Percentiles rank a stretch among this genome's conserved stretches.
Evolutionary conservation across 106 monocot species (phyloP).

Genomic region (Hemerocallis citrina): DNA sequence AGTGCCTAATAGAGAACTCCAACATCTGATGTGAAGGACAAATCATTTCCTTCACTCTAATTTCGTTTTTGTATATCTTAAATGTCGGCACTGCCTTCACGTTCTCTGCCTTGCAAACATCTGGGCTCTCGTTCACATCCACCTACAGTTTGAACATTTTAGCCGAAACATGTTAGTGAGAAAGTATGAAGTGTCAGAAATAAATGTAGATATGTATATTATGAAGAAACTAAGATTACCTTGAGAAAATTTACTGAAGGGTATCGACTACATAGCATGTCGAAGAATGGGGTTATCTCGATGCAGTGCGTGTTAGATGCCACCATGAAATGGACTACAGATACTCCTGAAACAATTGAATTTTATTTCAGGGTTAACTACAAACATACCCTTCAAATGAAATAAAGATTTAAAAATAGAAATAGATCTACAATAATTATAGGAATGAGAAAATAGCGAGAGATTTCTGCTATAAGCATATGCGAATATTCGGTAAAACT

Average conservation of each 20-base stretch:
- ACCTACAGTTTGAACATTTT: slow-evolving; percentile 1
- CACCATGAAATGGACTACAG: slow-evolving; percentile 47
- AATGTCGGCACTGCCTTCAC: slow-evolving; percentile 10
- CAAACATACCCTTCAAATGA: background rate
- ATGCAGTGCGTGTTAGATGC: slow-evolving; percentile 27
- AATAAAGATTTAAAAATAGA: background rate
- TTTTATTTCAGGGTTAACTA: background rate
- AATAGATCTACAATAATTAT: no score
- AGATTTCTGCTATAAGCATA: background rate
- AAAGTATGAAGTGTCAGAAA: no score
- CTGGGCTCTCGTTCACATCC: slow-evolving; percentile 6
- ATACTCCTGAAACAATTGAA: slow-evolving; percentile 34
- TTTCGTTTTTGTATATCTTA: slow-evolving; percentile 16
- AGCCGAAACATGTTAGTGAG: no score
- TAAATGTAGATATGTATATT: background rate
- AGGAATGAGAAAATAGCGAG: background rate
- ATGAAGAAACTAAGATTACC: background rate
- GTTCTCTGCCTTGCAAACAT: slow-evolving; percentile 2
- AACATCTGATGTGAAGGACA: slow-evolving; percentile 11
- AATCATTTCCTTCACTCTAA: slow-evolving; percentile 7
- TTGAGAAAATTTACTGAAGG: slow-evolving; percentile 38
- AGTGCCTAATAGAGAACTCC: slow-evolving; percentile 11
- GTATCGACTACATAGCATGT: slow-evolving; percentile 34
- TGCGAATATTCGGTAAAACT: background rate
- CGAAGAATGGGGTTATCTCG: slow-evolving; percentile 43